phyloP scores from a whole-genome alignment of 2,329 filamentous ascomycete species.

The Tolypocladium tundrense region DNA sequence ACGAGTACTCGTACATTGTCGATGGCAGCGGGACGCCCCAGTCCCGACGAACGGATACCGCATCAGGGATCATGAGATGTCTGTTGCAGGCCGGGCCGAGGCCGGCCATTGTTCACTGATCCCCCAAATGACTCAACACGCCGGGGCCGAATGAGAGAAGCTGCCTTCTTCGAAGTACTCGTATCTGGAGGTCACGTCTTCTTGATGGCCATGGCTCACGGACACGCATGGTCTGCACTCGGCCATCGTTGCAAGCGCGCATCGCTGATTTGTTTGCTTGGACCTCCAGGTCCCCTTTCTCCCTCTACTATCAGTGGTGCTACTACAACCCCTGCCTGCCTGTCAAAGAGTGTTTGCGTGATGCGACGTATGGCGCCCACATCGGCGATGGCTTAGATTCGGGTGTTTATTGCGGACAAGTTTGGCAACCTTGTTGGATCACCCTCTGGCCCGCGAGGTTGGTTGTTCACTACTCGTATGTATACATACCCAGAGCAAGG shows the following conservation, averaged over 20 bases:
- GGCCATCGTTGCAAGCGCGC: neutral
- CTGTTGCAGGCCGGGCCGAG: neutral
- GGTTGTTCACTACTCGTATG: too few species aligned
- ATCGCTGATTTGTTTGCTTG: neutral
- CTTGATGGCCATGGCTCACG: neutral
- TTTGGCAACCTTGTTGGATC: neutral
- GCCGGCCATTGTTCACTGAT: neutral
- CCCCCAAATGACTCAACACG: neutral
- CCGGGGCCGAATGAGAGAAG: neutral
- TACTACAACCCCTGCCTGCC: too few species aligned
- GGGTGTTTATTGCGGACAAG: neutral
- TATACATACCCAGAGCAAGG: neutral
- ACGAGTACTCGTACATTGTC: neutral
- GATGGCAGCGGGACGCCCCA: neutral
- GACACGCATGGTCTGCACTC: too few species aligned
- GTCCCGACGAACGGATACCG: neutral
- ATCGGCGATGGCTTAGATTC: neutral
- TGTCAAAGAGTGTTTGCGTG: neutral
- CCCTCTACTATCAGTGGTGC: neutral
- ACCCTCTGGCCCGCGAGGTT: neutral
- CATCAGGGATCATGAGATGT: too few species aligned
- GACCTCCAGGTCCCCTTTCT: neutral
- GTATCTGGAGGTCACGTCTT: neutral
- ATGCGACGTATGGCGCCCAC: neutral
- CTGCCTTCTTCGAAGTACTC: neutral